Evolutionary conservation across 2,329 filamentous ascomycete species (phyloP).

Genomic region (Alternaria metachromatica): DNA sequence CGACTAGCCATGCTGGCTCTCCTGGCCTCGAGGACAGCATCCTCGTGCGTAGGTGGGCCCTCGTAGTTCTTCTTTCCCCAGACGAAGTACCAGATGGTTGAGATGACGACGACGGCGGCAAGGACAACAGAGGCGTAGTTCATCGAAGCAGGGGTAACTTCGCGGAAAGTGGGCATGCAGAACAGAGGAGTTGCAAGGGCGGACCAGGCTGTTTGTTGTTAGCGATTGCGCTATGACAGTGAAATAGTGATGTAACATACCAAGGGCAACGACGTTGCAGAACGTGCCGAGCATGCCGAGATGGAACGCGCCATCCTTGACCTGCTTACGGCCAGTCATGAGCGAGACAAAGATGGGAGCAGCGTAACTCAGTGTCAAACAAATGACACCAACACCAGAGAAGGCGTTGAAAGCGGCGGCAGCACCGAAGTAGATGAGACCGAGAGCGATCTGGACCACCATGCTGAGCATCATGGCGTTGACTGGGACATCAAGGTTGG

Average conservation of each 20-base stretch:
- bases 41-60: conserved; percentile 59
- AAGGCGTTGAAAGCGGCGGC: conserved; percentile 75
- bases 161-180: conserved; percentile 72
- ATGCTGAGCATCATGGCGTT: conserved; percentile 77
- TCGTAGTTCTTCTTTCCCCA: conserved; percentile 75
- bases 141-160: conserved; percentile 65
- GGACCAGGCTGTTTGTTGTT: conserved; percentile 61
- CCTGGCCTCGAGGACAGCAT: conserved; percentile 39
- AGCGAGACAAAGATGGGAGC: conserved; percentile 71
- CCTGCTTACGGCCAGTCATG: conserved; percentile 64
- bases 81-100: conserved; percentile 70
- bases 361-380: conserved; percentile 71
- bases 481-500: conserved; percentile 67
- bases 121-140: conserved; percentile 82
- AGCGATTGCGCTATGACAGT: background rate
- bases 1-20: conserved; percentile 39
- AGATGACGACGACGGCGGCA: conserved; percentile 67
- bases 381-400: conserved; percentile 73
- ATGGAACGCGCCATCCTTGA: conserved; percentile 64
- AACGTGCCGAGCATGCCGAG: conserved; percentile 67
- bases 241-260: conserved; percentile 54
- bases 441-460: conserved; percentile 68
- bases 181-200: conserved; percentile 73
- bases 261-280: conserved; percentile 69
- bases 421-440: conserved; percentile 73